These are phyloP conservation scores for Epichloe glyceriae DNA, from an alignment of 2,329 filamentous ascomycete genomes.

Conservation along the genomic window DNA sequence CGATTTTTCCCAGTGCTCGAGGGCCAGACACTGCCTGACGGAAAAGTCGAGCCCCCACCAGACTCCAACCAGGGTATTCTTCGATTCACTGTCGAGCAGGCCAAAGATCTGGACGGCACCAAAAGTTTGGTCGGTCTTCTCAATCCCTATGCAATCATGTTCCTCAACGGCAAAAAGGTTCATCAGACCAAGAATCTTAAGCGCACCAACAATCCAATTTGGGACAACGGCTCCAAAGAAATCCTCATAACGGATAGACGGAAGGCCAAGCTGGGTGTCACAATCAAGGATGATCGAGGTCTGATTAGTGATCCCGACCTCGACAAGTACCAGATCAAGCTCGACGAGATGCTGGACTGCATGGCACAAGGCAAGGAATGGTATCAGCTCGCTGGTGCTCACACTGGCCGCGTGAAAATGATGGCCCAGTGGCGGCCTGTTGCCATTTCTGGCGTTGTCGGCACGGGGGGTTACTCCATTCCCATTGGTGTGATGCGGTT, in stretches of 20 bases:
- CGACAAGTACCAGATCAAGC: constrained; percentile 87
- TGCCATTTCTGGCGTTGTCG: constrained; percentile 64
- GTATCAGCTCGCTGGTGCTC: constrained; percentile 76
- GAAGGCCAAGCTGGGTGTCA: constrained; percentile 76
- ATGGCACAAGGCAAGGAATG: constrained; percentile 91
- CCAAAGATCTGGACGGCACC: constrained; percentile 84
- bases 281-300: constrained; percentile 92
- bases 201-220: constrained; percentile 94
- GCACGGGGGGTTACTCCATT: constrained; percentile 79
- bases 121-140: constrained; percentile 87
- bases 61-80: constrained; percentile 90
- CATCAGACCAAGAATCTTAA: constrained; percentile 87
- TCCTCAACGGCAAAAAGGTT: constrained; percentile 86
- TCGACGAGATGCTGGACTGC: constrained; percentile 83
- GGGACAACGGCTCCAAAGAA: constrained; percentile 85
- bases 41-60: constrained; percentile 66
- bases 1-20: constrained; percentile 92
- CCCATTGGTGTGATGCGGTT: constrained; percentile 92
- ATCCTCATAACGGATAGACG: constrained; percentile 90
- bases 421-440: constrained; percentile 93
- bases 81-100: constrained; percentile 86
- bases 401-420: constrained; percentile 80
- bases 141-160: constrained; percentile 77
- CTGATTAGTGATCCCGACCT: constrained; percentile 70
- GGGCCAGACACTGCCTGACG: constrained; percentile 57